Evolutionary conservation across 345 rosid species (phyloP).

Genomic region (Salix viminalis): DNA sequence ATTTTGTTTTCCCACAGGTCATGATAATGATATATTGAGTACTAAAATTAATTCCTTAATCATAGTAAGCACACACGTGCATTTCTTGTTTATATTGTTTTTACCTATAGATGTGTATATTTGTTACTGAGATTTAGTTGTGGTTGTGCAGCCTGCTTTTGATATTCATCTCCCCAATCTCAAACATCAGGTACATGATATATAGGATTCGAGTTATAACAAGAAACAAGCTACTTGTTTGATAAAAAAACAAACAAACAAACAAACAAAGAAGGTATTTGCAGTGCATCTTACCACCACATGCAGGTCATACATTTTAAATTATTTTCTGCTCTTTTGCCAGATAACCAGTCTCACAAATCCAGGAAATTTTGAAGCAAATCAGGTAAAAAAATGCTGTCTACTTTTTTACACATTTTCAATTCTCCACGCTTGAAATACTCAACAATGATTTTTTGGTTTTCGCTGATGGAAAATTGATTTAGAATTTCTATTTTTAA

Average conservation of each 20-base stretch:
- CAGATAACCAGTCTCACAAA: slow-evolving; percentile 71
- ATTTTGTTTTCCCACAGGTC: slow-evolving; percentile 95
- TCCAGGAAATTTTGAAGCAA: slow-evolving; percentile 76
- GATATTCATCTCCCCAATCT: slow-evolving; percentile 45
- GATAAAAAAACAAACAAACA: background rate
- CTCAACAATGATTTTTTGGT: background rate
- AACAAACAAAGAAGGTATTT: too few relatives aligned
- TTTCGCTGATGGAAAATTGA: background rate
- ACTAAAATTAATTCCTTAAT: background rate
- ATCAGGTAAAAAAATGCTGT: slow-evolving; percentile 43
- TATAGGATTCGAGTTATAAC: background rate
- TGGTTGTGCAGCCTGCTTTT: slow-evolving; percentile 67
- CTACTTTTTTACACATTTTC: background rate
- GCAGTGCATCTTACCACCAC: background rate
- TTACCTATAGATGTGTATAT: background rate
- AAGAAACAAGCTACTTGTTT: background rate
- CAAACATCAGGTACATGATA: slow-evolving; percentile 54
- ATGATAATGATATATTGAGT: background rate
- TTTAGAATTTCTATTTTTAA: background rate
- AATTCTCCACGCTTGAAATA: background rate
- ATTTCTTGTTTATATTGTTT: background rate
- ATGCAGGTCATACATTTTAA: slow-evolving; percentile 4
- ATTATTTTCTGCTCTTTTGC: background rate
- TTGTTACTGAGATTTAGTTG: slow-evolving; percentile 4
- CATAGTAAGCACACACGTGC: background rate